phyloP scores from a whole-genome alignment of 352 stramenopile genomes.

The Phytopythium mirpurense region DNA sequence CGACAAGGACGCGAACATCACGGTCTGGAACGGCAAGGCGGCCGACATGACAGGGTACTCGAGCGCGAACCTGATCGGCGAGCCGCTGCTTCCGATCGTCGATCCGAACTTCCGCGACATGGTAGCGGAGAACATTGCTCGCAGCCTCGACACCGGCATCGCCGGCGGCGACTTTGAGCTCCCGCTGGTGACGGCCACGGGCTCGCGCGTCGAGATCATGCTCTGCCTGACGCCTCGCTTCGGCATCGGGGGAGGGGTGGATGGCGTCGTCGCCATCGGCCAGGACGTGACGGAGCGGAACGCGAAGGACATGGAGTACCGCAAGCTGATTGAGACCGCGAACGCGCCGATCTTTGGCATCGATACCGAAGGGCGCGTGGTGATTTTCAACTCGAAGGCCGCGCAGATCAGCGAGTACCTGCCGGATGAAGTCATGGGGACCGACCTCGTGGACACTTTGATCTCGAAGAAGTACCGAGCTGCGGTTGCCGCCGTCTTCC shows the following conservation, averaged over 20 bases:
- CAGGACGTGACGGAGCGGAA: slow-evolving; percentile 63
- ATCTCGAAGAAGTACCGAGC: slow-evolving; percentile 44
- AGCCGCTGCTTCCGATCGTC: slow-evolving; percentile 41
- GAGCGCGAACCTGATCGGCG: slow-evolving; percentile 44
- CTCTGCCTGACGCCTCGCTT: slow-evolving; percentile 52
- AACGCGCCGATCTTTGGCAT: slow-evolving; percentile 89
- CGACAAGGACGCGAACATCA: slow-evolving; percentile 66
- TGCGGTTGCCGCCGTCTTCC: slow-evolving; percentile 25
- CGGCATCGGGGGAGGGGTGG: slow-evolving; percentile 29
- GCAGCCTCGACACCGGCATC: slow-evolving; percentile 33
- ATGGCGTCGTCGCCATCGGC: slow-evolving; percentile 55
- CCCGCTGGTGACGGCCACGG: slow-evolving; percentile 38
- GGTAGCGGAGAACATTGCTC: slow-evolving; percentile 44
- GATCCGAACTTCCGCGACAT: slow-evolving; percentile 41
- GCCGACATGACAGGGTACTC: slow-evolving; percentile 48
- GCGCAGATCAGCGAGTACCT: slow-evolving; percentile 67
- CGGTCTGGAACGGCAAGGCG: slow-evolving; percentile 63
- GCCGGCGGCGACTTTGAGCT: slow-evolving; percentile 49
- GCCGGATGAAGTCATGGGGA: slow-evolving; percentile 56
- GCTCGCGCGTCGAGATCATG: slow-evolving; percentile 47
- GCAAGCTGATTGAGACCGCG: slow-evolving; percentile 83
- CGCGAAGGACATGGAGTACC: slow-evolving; percentile 70
- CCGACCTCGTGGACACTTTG: slow-evolving; percentile 55
- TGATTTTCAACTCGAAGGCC: slow-evolving; percentile 82
- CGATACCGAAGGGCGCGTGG: slow-evolving; percentile 36